Conservation (phyloP, 192 early-diverging fungal genomes). For the Coemansia sp. region DNA sequence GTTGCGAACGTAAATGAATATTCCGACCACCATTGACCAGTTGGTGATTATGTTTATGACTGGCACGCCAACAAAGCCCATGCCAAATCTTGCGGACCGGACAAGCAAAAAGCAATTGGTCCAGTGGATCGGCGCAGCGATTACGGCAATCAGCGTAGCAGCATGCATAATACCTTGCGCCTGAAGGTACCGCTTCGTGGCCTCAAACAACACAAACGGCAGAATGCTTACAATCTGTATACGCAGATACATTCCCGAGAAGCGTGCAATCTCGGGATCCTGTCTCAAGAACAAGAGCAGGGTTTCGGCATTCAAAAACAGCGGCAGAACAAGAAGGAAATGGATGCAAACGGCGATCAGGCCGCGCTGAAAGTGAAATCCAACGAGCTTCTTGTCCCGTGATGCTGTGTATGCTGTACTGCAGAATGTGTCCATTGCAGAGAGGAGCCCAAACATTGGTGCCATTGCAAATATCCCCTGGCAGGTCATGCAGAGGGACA, state of each 20-base stretch:
- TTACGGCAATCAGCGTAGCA: constrained; percentile 65
- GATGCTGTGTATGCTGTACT: constrained; percentile 18
- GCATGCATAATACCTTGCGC: constrained; percentile 86
- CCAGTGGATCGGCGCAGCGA: constrained; percentile 71
- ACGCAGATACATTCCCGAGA: constrained; percentile 60
- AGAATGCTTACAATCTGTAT: constrained; percentile 70
- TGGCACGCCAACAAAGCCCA: constrained; percentile 83
- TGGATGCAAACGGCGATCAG: constrained; percentile 15
- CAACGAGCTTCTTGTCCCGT: constrained; percentile 11
- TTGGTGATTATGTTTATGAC: constrained; percentile 71
- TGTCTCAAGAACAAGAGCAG: constrained; percentile 67
- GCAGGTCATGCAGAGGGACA: constrained; percentile 6
- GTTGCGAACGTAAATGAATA: constrained; percentile 61
- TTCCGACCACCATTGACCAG: constrained; percentile 64
- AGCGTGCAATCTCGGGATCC: constrained; percentile 62
- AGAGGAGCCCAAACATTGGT: constrained; percentile 6
- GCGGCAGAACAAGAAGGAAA: constrained; percentile 6
- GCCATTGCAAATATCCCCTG: constrained; percentile 5
- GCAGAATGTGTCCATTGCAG: constrained; percentile 22
- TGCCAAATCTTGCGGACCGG: constrained; percentile 57
- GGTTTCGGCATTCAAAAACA: constrained; percentile 40
- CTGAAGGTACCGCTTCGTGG: constrained; percentile 78
- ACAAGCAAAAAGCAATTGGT: constrained; percentile 78
- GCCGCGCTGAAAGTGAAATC: constrained; percentile 19
- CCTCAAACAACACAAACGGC: constrained; percentile 76